Base-by-base conservation (phyloP, 1,284 basidiomycete genomes). In the Ustilago cynodontis region DNA sequence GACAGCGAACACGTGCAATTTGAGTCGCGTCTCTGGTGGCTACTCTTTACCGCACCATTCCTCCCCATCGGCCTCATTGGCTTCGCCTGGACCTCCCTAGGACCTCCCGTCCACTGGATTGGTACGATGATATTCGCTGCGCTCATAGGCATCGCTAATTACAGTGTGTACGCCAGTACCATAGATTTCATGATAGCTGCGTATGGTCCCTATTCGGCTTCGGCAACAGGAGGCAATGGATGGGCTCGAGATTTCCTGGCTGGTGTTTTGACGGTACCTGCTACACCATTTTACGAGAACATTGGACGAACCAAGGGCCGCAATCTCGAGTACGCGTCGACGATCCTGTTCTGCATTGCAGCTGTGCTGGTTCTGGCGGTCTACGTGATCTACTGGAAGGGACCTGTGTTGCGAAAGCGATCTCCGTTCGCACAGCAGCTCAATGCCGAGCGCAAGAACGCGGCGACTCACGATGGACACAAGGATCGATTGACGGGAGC, bases 301-400 rank as follows among this genome's bases (percentile, higher is more conserved):
- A 78, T 86, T 33, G 77, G 82, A 53, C 62, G 70, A 31, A 81
- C 86, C 47, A 75, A 84, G 22, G 77, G 82, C 8, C 64, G 63
- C 3, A 86, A 75, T 39, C 54, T 75, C 8, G 72, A 87, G 73
- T 88, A 86, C 78, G 87, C 86, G 0, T 82, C 84, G n/a, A 87
- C 87, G 3, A 85, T 88, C 45, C 77, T 88, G 18, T 86, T 82
- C 57, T 84, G 82, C 78, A 74, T 88, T 56, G 86, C 86, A 1
- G 59, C 84, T 1, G 43, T 87, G 49, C 82, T 87, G 37, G 83
- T 84, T 2, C 79, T 86, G 24, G 87, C 87, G 2, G 85, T 88
- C 37, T 88, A 86, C 68, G 75, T 88, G 39, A 87, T 88, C 81
- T 87, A 87, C 73, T 86, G 73, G 73, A 82, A 88, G 37, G 87